These are phyloP conservation scores for Leucaena leucocephala DNA, from an alignment of 306 rosid genomes.

Conservation along the genomic window DNA sequence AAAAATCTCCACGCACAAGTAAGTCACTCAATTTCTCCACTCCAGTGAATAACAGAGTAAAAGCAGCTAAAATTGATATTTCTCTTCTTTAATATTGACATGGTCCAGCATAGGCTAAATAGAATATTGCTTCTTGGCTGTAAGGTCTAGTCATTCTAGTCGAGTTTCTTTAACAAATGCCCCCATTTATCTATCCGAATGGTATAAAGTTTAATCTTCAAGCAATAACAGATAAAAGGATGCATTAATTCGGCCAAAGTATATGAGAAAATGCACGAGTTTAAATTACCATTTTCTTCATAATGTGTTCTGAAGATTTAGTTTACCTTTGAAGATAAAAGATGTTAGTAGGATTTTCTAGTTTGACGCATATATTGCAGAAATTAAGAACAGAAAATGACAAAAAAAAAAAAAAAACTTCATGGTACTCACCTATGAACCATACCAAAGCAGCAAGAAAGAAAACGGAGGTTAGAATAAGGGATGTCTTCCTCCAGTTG, in stretches of 20 bases:
- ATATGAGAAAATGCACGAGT: slow-evolving; percentile 4
- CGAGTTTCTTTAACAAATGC: slow-evolving; percentile 11
- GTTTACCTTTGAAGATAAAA: background rate
- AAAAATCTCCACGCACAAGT: background rate
- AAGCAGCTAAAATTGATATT: slow-evolving; percentile 16
- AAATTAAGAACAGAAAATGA: slow-evolving; percentile 13
- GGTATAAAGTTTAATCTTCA: slow-evolving; percentile 15
- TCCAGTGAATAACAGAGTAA: slow-evolving; percentile 25
- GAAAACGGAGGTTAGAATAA: slow-evolving; percentile 67
- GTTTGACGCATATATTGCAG: slow-evolving; percentile 3
- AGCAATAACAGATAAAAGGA: slow-evolving; percentile 1
- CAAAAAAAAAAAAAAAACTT: slow-evolving; percentile 18
- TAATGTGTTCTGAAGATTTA: background rate
- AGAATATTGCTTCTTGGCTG: background rate
- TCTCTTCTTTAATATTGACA: slow-evolving; percentile 6
- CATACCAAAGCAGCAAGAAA: slow-evolving; percentile 79
- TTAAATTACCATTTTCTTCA: slow-evolving; percentile 7
- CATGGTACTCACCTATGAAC: slow-evolving; percentile 68
- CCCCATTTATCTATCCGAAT: background rate
- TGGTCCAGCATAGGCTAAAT: slow-evolving; percentile 20
- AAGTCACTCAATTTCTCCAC: slow-evolving; percentile 18
- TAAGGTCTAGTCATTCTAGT: slow-evolving; percentile 16
- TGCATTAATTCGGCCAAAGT: background rate
- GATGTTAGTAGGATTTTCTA: slow-evolving; percentile 2
- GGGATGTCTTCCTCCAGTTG: slow-evolving; percentile 76